phyloP scores from a whole-genome alignment of 306 rosid genomes.

The Senna siamea region DNA sequence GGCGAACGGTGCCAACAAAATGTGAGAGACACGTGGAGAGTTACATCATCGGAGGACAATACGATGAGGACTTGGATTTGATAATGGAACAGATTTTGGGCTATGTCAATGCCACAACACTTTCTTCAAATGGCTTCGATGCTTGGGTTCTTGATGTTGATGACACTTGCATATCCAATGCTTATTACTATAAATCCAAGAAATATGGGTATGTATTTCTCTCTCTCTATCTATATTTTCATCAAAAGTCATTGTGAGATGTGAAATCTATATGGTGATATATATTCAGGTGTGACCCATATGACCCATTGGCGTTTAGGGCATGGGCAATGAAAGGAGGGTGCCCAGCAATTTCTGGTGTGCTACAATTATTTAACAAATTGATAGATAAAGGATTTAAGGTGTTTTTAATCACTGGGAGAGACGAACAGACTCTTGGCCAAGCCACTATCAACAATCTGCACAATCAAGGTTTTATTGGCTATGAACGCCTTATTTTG shows the following conservation, averaged over 20 bases:
- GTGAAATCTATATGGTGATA: too few species aligned
- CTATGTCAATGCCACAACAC: constrained; percentile 34
- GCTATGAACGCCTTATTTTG: constrained; percentile 68
- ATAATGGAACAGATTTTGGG: constrained; percentile 41
- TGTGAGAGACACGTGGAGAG: constrained; percentile 44
- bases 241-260: too few species aligned
- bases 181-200: constrained; percentile 50
- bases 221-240: too few species aligned
- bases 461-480: constrained; percentile 69
- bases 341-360: constrained; percentile 63
- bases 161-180: constrained; percentile 69
- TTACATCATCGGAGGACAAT: constrained; percentile 70
- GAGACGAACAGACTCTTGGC: constrained; percentile 67
- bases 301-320: constrained; percentile 68
- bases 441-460: constrained; percentile 64
- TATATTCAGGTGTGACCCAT: constrained; percentile 76
- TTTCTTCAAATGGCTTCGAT: constrained; percentile 46
- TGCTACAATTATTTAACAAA: constrained; percentile 47
- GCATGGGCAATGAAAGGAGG: constrained; percentile 74
- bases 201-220: constrained; percentile 41
- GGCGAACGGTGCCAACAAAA: constrained; percentile 61
- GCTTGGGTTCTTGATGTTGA: constrained; percentile 71
- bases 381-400: constrained; percentile 61
- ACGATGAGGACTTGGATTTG: constrained; percentile 48
- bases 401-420: constrained; percentile 71